phyloP scores from a whole-genome alignment of 106 monocot species.

The Dendrobium officinale region DNA sequence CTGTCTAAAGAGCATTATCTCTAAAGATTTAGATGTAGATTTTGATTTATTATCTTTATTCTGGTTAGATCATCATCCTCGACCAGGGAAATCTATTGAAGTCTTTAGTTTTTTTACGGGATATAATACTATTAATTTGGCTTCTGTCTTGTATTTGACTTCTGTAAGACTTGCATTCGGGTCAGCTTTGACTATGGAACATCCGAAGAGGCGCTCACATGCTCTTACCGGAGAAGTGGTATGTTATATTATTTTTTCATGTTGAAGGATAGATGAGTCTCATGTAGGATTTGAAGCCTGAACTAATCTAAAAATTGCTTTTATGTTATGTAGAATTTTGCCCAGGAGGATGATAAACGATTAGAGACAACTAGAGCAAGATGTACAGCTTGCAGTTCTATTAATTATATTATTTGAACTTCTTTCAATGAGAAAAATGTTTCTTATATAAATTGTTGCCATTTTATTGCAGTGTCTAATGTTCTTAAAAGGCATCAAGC shows the following conservation, averaged over 20 bases:
- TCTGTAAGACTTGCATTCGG: neutral
- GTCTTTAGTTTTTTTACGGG: neutral
- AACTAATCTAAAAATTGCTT: neutral
- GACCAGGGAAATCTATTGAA: no score
- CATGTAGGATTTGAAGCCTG: neutral
- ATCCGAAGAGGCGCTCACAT: conserved; percentile 30
- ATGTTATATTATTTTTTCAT: conserved; percentile 9
- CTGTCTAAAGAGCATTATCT: no score
- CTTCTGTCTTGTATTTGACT: neutral
- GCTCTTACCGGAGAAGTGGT: conserved; percentile 47
- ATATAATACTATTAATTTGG: neutral
- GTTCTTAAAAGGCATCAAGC: conserved; percentile 82
- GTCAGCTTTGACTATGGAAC: conserved; percentile 19
- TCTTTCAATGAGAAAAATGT: neutral
- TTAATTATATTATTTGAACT: neutral
- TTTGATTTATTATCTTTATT: no score
- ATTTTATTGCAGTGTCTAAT: conserved; percentile 51
- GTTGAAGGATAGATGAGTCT: neutral
- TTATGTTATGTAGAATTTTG: conserved; percentile 30
- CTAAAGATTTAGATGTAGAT: no score
- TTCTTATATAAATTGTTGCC: conserved; percentile 1
- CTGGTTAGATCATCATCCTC: no score
- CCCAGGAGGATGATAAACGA: conserved; percentile 51
- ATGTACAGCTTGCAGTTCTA: conserved; percentile 26
- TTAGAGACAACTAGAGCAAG: conserved; percentile 70